Base-by-base conservation (phyloP, 345 rosid genomes). In the Corymbia maculata region DNA sequence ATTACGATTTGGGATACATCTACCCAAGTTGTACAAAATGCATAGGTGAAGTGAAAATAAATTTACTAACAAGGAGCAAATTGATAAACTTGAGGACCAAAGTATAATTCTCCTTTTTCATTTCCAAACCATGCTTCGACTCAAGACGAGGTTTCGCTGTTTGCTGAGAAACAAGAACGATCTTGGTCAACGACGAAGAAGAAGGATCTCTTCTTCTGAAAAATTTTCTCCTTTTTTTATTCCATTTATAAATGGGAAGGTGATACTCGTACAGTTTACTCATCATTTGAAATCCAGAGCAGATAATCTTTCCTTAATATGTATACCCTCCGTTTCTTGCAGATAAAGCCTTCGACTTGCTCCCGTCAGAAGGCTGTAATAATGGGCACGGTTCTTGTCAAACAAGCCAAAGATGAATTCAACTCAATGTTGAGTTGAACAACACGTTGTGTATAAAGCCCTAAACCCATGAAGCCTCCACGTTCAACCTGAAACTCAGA, bases 261-360 rank as follows among this genome's bases (percentile, higher is more conserved):
- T 21, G 80, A 70, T 9, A 55, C 61, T 55, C 61, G 28, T 0
- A 12, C 61, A 9, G 61, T 55, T 45, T 32, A 70, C 26, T 11
- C 24, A 36, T 36, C 36, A 9, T 44, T 22, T 70, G 47, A 70
- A 42, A 36, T 36, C 47, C 82, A 70, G 3, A 70, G 49, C 26
- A 70, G 47, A 9, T 36, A 4, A 70, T 70, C 19, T 16, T 16
- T 32, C 47, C 0, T 68, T 9, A 30, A 68, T 70, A 70, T 32
- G 45, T 32, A 32, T 70, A 16, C 80, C 13, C 45, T 36, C 47
- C 47, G 17, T 70, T 70, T 32, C 80, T 70, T 70, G 80, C 24
- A 70, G 45, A 70, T 0, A 0, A 36, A 0, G 36, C 47, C 80
- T 70, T 9, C 0, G 22, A 36, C 47, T 70, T 70, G 47, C 47